phyloP scores from a whole-genome alignment of 108 stramenopile species.

The Schizochytrium sp. region DNA sequence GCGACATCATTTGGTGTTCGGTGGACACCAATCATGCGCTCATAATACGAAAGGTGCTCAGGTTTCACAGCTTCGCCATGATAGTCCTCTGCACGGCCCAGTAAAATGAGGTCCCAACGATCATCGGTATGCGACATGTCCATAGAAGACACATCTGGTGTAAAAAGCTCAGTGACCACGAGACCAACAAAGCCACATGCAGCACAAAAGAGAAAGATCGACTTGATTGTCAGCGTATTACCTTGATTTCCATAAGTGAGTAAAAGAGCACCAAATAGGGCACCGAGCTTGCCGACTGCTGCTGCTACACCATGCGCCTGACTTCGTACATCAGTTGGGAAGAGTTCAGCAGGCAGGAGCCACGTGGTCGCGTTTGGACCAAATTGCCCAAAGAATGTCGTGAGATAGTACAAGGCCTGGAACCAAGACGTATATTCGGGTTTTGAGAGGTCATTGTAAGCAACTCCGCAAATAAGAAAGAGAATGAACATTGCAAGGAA shows the following conservation, averaged over 20 bases:
- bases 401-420: conserved; percentile 64
- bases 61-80: background rate
- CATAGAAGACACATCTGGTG: background rate
- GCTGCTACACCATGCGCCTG: conserved; percentile 76
- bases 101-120: background rate
- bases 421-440: background rate
- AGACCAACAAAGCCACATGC: conserved; percentile 24
- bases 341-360: conserved; percentile 78
- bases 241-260: background rate
- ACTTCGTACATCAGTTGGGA: conserved; percentile 72
- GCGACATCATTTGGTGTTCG: background rate
- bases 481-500: conserved; percentile 65
- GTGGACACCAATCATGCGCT: background rate
- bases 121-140: conserved; percentile 12
- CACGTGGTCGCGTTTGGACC: conserved; percentile 78
- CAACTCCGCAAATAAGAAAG: background rate
- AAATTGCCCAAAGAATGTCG: conserved; percentile 77
- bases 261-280: conserved; percentile 35
- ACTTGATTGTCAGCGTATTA: background rate
- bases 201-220: conserved; percentile 12
- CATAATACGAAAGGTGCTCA: background rate
- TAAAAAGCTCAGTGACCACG: background rate
- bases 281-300: conserved; percentile 74
- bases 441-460: background rate
- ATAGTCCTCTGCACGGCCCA: background rate